phyloP scores from a whole-genome alignment of 495 filamentous ascomycete genomes.

The Pyrenopolyporus hunteri region DNA sequence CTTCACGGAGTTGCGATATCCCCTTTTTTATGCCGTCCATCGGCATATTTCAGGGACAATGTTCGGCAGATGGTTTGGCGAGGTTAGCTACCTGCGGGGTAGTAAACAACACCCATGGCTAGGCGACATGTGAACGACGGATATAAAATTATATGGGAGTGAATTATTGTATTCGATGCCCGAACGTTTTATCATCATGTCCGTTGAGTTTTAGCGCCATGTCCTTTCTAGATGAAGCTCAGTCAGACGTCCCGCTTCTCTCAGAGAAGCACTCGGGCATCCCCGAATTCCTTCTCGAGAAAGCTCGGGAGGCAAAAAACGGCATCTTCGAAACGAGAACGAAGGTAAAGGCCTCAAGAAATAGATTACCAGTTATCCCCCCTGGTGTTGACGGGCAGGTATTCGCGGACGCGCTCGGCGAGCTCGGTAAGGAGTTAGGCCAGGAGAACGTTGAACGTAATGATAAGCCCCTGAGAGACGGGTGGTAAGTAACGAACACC shows the following conservation, averaged over 20 bases:
- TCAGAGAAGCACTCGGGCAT: conserved; percentile 54
- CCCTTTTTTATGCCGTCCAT: conserved; percentile 14
- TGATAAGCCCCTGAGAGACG: conserved; percentile 54
- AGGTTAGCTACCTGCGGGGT: conserved; percentile 35
- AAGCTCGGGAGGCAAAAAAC: conserved; percentile 46
- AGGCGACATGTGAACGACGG: conserved; percentile 2
- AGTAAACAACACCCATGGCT: conserved; percentile 13
- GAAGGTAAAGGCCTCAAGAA: conserved; percentile 43
- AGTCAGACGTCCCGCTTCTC: conserved; percentile 46
- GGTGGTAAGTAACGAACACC: conserved; percentile 45
- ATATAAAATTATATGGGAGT: conserved; percentile 12
- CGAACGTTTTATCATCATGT: not conserved
- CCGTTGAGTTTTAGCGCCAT: conserved; percentile 17
- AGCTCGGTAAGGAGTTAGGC: conserved; percentile 47
- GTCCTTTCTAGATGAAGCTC: conserved; percentile 44
- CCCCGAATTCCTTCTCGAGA: conserved; percentile 46
- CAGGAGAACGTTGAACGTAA: conserved; percentile 53
- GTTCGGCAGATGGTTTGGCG: conserved; percentile 36
- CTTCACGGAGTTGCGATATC: conserved; percentile 1
- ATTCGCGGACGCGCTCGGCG: conserved; percentile 49
- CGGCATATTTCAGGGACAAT: conserved; percentile 29
- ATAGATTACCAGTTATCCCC: conserved; percentile 45
- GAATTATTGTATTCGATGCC: not conserved
- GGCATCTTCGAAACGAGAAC: conserved; percentile 47
- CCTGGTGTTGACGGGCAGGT: conserved; percentile 47